Base-by-base conservation (phyloP, 176 grass and related monocot genomes). In the Melocanna baccifera region DNA sequence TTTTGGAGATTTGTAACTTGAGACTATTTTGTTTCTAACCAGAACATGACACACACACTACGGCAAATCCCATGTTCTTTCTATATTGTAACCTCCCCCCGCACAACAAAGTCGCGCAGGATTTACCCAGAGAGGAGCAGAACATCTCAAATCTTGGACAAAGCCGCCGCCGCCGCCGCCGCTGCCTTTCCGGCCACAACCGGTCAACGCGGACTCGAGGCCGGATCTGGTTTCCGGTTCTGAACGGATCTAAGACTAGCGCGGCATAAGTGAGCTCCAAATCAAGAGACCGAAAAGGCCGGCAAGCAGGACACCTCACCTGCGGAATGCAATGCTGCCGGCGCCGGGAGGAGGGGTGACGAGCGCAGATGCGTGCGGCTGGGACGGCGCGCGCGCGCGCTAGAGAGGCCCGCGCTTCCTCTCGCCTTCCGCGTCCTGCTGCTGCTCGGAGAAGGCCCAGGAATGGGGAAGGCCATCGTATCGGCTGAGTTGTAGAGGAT, bases 181-280 rank as follows among this genome's bases (percentile, higher is more conserved):
- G 14, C 69, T 19, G 9, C 66, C 85, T 20, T 18, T 40, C 4
- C 18, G 11, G 71, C 20, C n/a, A 19, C 61, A 23, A 22, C 14
- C 8, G 71, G 29, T 11, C 81, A 80, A 89, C 80, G 81, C 76
- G 34, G 86, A 15, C n/a, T 1, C 8, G 18, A 41, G 42, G 47
- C 8, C 76, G 58, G 74, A 78, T 88, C 87, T 84, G 28, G 25
- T 12, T 25, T 4, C 22, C 55, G 30, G 42, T 1, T 45, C 20
- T 47, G 45, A 48, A n/a, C 68, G 81, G 87, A 89, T 85, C 82
- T 84, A 78, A 20, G 65, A 23, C 12, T 22, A 57, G 11, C 25
- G 7, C 6, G 5, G 20, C 19, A 15, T 23, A 52, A 9, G 7
- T 1, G 5, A 59, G 41, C 16, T 48, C 15, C 20, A 9, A 22